Percentiles rank a stretch among this genome's conserved stretches.
phyloP scores from a whole-genome alignment of 2,329 filamentous ascomycete genomes.

The Lasiodiplodia theobromae region DNA sequence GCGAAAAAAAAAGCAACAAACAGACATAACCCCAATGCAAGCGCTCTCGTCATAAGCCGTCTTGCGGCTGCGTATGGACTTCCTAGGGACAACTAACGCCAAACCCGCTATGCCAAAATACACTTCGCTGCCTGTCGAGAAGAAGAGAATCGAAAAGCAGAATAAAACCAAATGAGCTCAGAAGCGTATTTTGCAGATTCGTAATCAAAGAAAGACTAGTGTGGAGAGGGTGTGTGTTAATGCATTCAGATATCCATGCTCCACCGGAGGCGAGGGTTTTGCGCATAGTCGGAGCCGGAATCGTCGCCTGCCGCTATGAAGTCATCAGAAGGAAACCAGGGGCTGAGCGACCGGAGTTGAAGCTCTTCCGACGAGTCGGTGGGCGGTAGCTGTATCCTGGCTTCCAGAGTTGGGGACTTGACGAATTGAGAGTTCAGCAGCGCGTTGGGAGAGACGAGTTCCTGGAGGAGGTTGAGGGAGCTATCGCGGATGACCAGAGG shows the following conservation, averaged over 20 bases:
- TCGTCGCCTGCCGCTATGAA: constrained; percentile 33
- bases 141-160: constrained; percentile 7
- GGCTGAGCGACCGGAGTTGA: constrained; percentile 31
- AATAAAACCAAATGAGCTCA: not conserved
- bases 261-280: constrained; percentile 49
- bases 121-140: constrained; percentile 16
- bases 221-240: not conserved
- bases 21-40: constrained; percentile 28
- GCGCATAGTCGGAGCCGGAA: constrained; percentile 45
- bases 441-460: constrained; percentile 45
- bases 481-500: constrained; percentile 46
- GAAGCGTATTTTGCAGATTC: constrained; percentile 1
- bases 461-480: constrained; percentile 49
- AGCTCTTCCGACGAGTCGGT: constrained; percentile 41
- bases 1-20: constrained; percentile 10
- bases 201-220: constrained; percentile 3
- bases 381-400: constrained; percentile 46
- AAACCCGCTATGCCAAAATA: constrained; percentile 28
- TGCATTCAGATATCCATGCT: constrained; percentile 51
- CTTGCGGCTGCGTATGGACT: constrained; percentile 24
- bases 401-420: constrained; percentile 47
- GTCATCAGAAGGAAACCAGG: constrained; percentile 34
- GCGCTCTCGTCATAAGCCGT: constrained; percentile 28
- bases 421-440: constrained; percentile 47
- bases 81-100: constrained; percentile 25